Conservation (phyloP, 139 green algal species). For the Chlamydomonas asymmetrica region DNA sequence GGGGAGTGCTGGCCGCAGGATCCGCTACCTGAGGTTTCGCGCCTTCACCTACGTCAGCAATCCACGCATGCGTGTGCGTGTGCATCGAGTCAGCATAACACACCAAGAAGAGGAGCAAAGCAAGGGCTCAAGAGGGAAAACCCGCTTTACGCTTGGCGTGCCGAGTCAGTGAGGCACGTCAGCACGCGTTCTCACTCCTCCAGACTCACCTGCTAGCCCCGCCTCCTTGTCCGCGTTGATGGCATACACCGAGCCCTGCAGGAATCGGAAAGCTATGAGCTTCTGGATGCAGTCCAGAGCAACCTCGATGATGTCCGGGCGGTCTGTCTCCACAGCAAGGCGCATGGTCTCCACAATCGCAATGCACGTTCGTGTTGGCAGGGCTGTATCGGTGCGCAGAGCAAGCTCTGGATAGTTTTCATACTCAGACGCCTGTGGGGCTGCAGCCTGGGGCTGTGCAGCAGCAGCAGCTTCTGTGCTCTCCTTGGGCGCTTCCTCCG, state of each 20-base stretch:
- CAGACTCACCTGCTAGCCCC: not conserved
- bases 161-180: too few relatives aligned
- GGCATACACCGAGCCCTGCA: conserved; percentile 31
- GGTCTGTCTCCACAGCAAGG: conserved; percentile 71
- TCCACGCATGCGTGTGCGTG: too few relatives aligned
- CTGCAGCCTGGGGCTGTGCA: not conserved
- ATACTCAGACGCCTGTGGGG: not conserved
- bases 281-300: conserved; percentile 90
- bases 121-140: too few relatives aligned
- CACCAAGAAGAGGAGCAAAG: too few relatives aligned
- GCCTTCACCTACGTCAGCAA: too few relatives aligned
- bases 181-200: too few relatives aligned
- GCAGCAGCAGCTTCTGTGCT: not conserved
- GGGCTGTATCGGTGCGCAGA: conserved; percentile 29
- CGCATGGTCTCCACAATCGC: conserved; percentile 38
- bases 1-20: too few relatives aligned
- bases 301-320: conserved; percentile 75
- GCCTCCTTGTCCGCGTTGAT: conserved; percentile 15
- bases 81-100: too few relatives aligned
- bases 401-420: conserved; percentile 31
- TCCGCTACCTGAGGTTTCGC: too few relatives aligned
- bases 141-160: too few relatives aligned
- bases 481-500: not conserved
- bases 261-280: conserved; percentile 79
- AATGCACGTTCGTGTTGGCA: conserved; percentile 25